phyloP scores from a whole-genome alignment of 2,329 filamentous ascomycete species.

The Fusarium torulosum region DNA sequence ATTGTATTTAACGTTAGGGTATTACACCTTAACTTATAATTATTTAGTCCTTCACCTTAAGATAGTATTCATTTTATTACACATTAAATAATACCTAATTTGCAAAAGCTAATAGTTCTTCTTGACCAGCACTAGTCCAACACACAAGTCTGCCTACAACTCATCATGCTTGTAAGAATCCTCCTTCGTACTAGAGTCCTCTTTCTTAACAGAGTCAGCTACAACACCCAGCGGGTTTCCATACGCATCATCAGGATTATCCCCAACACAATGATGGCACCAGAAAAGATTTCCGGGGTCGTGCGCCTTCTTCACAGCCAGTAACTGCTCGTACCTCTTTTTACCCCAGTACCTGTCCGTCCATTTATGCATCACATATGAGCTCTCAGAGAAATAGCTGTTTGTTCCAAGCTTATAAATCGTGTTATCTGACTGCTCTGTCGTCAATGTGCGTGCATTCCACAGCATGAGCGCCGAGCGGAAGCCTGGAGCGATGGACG shows the following conservation, averaged over 20 bases:
- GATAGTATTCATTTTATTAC: no score
- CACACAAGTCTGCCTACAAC: no score
- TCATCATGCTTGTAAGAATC: no score
- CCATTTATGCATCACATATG: constrained; percentile 17
- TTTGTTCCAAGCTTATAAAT: constrained; percentile 5
- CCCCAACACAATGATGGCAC: constrained; percentile 19
- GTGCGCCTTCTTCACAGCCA: constrained; percentile 9
- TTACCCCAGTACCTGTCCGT: constrained; percentile 9
- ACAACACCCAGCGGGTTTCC: neutral
- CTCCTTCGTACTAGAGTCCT: neutral
- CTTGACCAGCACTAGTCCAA: no score
- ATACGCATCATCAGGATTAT: constrained; percentile 6
- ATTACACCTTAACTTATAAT: no score
- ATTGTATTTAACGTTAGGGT: no score
- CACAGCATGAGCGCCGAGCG: constrained; percentile 8
- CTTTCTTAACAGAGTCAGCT: neutral
- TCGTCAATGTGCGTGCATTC: constrained; percentile 5
- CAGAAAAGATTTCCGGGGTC: constrained; percentile 3
- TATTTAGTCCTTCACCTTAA: no score
- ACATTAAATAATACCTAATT: no score
- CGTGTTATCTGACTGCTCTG: constrained; percentile 1
- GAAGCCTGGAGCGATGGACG: constrained; percentile 3
- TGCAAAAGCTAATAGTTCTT: no score
- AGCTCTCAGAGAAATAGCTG: constrained; percentile 22
- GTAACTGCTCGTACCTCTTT: constrained; percentile 1